Percentiles rank a stretch among this genome's conserved stretches.
Evolutionary conservation across 2,329 filamentous ascomycete genomes (phyloP).

Genomic region (Diaporthe longicolla): DNA sequence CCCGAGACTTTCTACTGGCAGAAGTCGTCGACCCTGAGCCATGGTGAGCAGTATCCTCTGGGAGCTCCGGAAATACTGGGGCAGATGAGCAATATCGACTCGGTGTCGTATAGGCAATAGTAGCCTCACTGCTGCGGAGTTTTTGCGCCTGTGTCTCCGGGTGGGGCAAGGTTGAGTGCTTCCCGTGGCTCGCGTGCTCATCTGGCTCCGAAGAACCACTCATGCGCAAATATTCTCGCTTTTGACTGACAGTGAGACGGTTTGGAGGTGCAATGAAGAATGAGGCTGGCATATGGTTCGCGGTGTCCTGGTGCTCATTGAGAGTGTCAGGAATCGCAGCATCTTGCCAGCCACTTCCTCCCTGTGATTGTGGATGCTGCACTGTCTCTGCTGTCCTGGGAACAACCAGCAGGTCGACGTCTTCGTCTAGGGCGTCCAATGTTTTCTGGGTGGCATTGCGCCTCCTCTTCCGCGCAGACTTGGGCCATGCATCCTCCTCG

Average conservation of each 20-base stretch:
- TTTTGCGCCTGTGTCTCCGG: conserved; percentile 40
- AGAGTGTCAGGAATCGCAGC: conserved; percentile 35
- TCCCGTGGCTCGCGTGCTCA: conserved; percentile 35
- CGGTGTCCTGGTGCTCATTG: neutral
- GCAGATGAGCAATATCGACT: conserved; percentile 48
- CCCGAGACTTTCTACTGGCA: neutral
- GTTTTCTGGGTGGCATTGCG: neutral
- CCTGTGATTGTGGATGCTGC: conserved; percentile 33
- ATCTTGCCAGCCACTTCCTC: conserved; percentile 35
- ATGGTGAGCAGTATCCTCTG: neutral
- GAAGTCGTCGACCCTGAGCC: conserved; percentile 30
- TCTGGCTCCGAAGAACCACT: conserved; percentile 44
- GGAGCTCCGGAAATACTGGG: conserved; percentile 31
- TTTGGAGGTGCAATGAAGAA: conserved; percentile 53
- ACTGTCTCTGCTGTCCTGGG: conserved; percentile 40
- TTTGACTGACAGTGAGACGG: conserved; percentile 55
- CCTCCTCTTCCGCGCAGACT: conserved; percentile 36
- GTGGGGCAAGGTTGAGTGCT: conserved; percentile 37
- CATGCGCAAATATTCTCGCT: conserved; percentile 53
- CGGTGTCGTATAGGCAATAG: conserved; percentile 55
- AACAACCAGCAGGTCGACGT: conserved; percentile 45
- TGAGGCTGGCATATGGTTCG: conserved; percentile 41
- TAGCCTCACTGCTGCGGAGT: conserved; percentile 51
- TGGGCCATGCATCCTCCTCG: conserved; percentile 27
- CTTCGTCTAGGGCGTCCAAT: conserved; percentile 41